phyloP scores from a whole-genome alignment of 768 basidiomycete species.

The Mycena rosella region DNA sequence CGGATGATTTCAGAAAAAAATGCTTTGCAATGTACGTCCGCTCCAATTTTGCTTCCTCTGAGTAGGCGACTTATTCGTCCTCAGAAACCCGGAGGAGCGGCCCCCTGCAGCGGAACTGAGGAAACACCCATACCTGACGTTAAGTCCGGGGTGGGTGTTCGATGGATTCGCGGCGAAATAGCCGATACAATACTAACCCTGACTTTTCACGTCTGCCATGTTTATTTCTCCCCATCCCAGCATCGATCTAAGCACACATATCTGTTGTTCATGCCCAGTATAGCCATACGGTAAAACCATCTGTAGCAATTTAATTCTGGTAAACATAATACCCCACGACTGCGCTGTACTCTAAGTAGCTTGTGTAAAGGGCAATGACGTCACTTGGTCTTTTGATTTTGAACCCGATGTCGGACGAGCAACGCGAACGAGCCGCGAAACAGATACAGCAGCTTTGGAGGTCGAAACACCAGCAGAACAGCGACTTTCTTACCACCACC shows the following conservation, averaged over 20 bases:
- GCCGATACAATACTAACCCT: conserved; percentile 32
- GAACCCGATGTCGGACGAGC: conserved; percentile 10
- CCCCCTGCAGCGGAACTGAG: conserved; percentile 84
- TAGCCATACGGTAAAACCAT: conserved; percentile 53
- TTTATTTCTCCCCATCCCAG: conserved; percentile 20
- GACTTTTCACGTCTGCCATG: conserved; percentile 22
- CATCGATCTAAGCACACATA: conserved; percentile 28
- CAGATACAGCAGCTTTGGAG: conserved; percentile 58
- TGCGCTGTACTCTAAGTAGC: conserved; percentile 13
- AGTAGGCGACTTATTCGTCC: conserved; percentile 24
- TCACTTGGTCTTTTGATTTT: not conserved
- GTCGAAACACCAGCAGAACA: conserved; percentile 37
- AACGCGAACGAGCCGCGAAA: conserved; percentile 47
- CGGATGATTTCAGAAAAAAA: conserved; percentile 86
- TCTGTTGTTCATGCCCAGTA: conserved; percentile 45
- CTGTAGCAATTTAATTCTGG: conserved; percentile 55
- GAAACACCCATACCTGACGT: conserved; percentile 80
- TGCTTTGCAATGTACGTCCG: conserved; percentile 89
- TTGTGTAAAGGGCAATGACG: not conserved
- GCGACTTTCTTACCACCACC: conserved; percentile 46
- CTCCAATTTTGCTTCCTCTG: conserved; percentile 5
- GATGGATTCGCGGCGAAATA: conserved; percentile 64
- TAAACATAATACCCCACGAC: conserved; percentile 43
- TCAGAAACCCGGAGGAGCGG: conserved; percentile 86
- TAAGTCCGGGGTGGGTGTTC: conserved; percentile 83